Evolutionary conservation across 1,139 yeast species (phyloP), one percentile per base, ranked within the genome.

Genomic region (Sugiyamaella neomexicana): DNA sequence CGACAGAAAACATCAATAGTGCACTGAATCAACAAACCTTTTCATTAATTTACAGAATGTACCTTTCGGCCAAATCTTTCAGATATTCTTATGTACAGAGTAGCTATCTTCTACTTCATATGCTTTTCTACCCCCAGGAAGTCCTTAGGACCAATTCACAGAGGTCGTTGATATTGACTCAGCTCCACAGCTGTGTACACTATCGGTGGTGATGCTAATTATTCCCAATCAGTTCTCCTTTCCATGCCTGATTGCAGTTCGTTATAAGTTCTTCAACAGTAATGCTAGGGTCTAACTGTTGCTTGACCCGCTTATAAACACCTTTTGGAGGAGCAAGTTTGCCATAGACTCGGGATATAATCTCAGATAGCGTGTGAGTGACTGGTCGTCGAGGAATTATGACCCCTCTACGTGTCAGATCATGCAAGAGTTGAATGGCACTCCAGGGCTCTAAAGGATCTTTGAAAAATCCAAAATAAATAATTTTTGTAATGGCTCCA

Each of bases 181-280:
- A n/a, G n/a, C n/a, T n/a, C n/a, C n/a, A n/a, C n/a, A n/a, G n/a
- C n/a, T n/a, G n/a, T n/a, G n/a, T n/a, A n/a, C n/a, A n/a, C n/a
- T n/a, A n/a, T n/a, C n/a, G n/a, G 25, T 20, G 25, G 25, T 7
- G 10, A 29, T 29, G 10, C 34, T 12, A 7, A 12, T 29, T 38
- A 40, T 16, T 27, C n/a, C 13, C 44, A 25, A 40, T 40, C 10
- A 31, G 15, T 17, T 39, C 45, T 15, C 50, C 53, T 7, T 48
- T 48, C 55, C 55, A 53, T 5, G 55, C 55, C 17, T 25, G 13
- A 34, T 53, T 53, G 44, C 55, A 53, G 37, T 48, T 48, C 31
- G 31, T 46, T 2, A 53, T 39, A 17, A 53, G 10, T 13, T 15
- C 17, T 16, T 53, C 52, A 5, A 48, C 43, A 2, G 34, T 23